Conservation (phyloP, 768 basidiomycete genomes). For the Auricularia sp. region DNA sequence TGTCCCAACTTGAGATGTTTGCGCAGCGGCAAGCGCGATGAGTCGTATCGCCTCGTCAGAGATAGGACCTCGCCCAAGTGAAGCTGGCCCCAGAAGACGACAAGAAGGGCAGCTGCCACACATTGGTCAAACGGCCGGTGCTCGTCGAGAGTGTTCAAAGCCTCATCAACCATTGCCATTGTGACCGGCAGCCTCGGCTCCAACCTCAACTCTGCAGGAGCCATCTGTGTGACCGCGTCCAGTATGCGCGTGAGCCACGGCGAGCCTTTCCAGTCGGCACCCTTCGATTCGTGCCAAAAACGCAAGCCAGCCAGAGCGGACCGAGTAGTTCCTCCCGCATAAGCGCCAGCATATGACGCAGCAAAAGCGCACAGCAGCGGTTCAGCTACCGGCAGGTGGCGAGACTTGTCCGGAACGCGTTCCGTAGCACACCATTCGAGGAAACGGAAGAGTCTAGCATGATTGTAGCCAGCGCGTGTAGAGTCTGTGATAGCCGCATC, state of each 20-base stretch:
- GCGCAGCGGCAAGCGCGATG: neutral
- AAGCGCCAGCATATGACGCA: neutral
- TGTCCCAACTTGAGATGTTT: neutral
- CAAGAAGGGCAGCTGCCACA: conserved; percentile 22
- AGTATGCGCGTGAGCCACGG: neutral
- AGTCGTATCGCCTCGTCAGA: neutral
- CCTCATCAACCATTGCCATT: conserved; percentile 19
- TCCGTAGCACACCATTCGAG: neutral
- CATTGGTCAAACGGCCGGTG: conserved; percentile 29
- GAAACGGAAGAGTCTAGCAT: neutral
- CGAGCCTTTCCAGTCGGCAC: neutral
- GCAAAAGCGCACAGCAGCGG: neutral
- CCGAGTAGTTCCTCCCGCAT: neutral
- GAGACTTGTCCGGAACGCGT: neutral
- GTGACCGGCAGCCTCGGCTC: conserved; percentile 24
- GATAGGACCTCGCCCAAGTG: conserved; percentile 25
- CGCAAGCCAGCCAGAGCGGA: neutral
- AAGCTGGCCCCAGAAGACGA: conserved; percentile 33
- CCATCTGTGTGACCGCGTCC: neutral
- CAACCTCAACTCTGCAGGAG: neutral
- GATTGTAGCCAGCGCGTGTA: neutral
- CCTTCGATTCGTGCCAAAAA: neutral
- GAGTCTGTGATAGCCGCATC: neutral
- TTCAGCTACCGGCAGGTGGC: neutral
- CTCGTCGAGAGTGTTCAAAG: conserved; percentile 18